Evolutionary conservation across 2,329 filamentous ascomycete genomes (phyloP), one percentile per base, ranked within the genome.

Genomic region (Fusarium virguliforme): DNA sequence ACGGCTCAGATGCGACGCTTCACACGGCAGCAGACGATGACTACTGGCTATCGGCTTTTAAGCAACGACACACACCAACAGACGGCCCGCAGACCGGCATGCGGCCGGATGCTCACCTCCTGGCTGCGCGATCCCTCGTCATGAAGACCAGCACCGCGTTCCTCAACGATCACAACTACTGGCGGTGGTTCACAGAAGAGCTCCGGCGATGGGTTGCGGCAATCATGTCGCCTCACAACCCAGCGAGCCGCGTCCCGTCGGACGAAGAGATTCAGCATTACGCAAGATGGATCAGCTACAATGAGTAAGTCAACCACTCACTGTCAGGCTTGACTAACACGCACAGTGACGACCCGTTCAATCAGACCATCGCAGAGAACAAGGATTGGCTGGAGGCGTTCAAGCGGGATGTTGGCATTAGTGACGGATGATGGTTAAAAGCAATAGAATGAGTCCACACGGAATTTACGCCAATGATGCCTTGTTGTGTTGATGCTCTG

Each of bases 201-300:
- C 26, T 76, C 0, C 38, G 68, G 6, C 67, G 74, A 6, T 76
- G 74, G 74, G 73, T 76, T 1, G 62, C 65, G 1, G 73, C 67
- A 1, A 76, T 76, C 10, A 74, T 76, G 65, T 76, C 75, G 0
- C 68, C 75, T 0, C 70, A 76, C 8, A 76, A 76, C 2, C 75
- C 75, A 0, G 68, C 71, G 0, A 69, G 65, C 22, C 64, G 75
- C 3, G 56, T 76, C 0, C 75, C 75, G 1, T 67, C 72, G 0
- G 75, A 76, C 7, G 66, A 74, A 26, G 75, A 76, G 43, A 75
- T 76, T 8, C 74, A 76, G 2, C 74, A 76, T 32, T 75, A 76
- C n/a, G 74, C 75, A 0, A 65, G 75, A 6, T 76, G 75, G 72
- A 68, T 76, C 3, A 70, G 68, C n/a, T 76, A 73, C 15, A 74